Conservation (phyloP, 176 grass and related monocot species). For the Zoysia japonica region DNA sequence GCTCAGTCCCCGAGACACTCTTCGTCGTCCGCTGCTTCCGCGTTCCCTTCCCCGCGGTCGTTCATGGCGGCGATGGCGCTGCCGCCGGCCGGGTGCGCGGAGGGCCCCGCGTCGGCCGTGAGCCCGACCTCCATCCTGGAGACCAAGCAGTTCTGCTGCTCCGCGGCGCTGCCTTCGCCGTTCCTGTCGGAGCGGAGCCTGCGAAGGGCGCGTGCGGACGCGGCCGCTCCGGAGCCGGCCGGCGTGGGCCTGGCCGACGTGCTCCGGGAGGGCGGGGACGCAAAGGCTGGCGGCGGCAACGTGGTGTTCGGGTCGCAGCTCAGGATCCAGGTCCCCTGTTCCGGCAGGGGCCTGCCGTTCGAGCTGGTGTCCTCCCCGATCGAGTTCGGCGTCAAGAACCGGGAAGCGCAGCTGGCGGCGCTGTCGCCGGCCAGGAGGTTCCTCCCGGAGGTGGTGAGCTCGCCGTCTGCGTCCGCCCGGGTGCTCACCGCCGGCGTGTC, state of each 20-base stretch:
- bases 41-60: constrained; percentile 58
- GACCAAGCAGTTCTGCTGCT: constrained; percentile 63
- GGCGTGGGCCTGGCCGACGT: constrained; percentile 70
- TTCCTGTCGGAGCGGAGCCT: constrained; percentile 58
- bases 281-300: constrained; percentile 45
- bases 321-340: constrained; percentile 68
- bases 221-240: constrained; percentile 17
- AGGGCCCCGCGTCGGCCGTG: constrained; percentile 51
- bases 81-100: constrained; percentile 45
- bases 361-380: constrained; percentile 64
- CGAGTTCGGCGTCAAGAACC: constrained; percentile 87
- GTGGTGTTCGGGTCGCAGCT: constrained; percentile 79
- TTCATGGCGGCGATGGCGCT: constrained; percentile 66
- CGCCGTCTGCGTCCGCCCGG: constrained; percentile 42
- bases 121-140: constrained; percentile 93
- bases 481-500: constrained; percentile 50
- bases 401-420: constrained; percentile 59
- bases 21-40: constrained; percentile 15
- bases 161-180: constrained; percentile 37
- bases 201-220: constrained; percentile 36
- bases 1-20: constrained; percentile 31
- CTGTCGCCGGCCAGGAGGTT: constrained; percentile 66
- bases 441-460: constrained; percentile 45
- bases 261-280: constrained; percentile 47
- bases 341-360: constrained; percentile 13